Percentiles rank a stretch among this genome's conserved stretches.
phyloP scores from a whole-genome alignment of 2,329 filamentous ascomycete genomes.

The Fusarium clavum region DNA sequence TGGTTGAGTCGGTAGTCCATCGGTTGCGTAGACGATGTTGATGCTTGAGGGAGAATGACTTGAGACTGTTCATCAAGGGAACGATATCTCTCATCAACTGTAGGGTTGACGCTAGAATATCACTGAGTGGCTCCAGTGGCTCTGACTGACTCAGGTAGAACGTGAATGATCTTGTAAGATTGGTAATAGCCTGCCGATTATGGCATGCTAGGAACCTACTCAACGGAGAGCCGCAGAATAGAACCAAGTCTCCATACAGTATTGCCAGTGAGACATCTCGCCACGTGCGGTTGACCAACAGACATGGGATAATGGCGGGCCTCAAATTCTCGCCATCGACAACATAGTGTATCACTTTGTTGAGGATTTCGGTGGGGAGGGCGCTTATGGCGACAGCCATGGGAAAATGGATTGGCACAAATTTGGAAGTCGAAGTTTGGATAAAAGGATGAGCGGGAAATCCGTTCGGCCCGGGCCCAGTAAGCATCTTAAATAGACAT shows the following conservation, averaged over 20 bases:
- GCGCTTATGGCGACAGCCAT: background rate
- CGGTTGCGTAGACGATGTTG: background rate
- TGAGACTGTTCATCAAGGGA: background rate
- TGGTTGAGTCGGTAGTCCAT: background rate
- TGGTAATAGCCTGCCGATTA: background rate
- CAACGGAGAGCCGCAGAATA: background rate
- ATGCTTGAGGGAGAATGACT: background rate
- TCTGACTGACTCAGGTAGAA: background rate
- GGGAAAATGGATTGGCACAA: background rate
- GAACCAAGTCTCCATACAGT: background rate
- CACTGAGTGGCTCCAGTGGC: too few species aligned
- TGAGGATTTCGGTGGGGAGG: slow-evolving; percentile 1
- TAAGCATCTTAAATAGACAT: too few species aligned
- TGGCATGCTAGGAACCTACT: background rate
- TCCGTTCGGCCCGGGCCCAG: too few species aligned
- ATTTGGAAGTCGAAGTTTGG: too few species aligned
- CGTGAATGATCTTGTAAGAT: background rate
- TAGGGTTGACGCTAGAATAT: rapidly evolving
- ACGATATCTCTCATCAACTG: background rate
- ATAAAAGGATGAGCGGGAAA: too few species aligned
- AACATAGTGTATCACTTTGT: background rate
- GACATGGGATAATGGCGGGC: background rate
- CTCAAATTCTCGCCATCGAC: background rate
- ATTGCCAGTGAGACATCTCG: background rate
- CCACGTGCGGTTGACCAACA: slow-evolving; percentile 1